Base-by-base conservation (phyloP, 768 basidiomycete genomes). In the Suillus clintonianus region DNA sequence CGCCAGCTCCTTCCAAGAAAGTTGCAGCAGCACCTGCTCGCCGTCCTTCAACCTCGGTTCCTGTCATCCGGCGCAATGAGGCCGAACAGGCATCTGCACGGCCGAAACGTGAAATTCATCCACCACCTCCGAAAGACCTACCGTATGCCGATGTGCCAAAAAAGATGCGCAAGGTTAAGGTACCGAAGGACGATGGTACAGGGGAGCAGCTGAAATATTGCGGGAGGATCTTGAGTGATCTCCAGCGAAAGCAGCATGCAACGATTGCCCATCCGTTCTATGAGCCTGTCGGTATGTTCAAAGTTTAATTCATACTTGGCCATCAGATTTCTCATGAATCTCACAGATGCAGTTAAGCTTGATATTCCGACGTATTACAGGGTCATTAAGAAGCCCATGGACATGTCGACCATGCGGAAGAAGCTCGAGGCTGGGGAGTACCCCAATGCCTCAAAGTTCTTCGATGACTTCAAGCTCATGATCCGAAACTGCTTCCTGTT, bases 81-180 rank as follows among this genome's bases (percentile, higher is more conserved):
- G 75, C 75, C 15, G 82, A 84, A 34, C 74, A 76, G 63, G 80
- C 77, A 27, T 73, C 83, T 30, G 85, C 85, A 27, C 88, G 97
- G n/a, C 97, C 97, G 2, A 99, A 98, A 79, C 92, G 97, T 60
- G 97, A 99, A 76, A 96, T 98, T 34, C 97, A 98, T 72, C 94
- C 97, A 4, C 97, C 96, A 13, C 91, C 94, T 24, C 89, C 95
- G 0, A 96, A 95, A 76, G 97, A 98, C 70, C 77, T 95, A 11
- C 85, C 90, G 0, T 97, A 97, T 73, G 86, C 86, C 14, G 92
- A 94, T 72, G 82, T 72, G 3, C 89, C 91, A 36, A 90, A 88
- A 79, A 89, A 89, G 74, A 76, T 82, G 61, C 83, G 88, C 65
- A 89, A 86, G 71, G 76, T 78, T 56, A 90, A 91, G 75, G 74